phyloP scores from a whole-genome alignment of 2,329 filamentous ascomycete genomes.

The Xylaria digitata region DNA sequence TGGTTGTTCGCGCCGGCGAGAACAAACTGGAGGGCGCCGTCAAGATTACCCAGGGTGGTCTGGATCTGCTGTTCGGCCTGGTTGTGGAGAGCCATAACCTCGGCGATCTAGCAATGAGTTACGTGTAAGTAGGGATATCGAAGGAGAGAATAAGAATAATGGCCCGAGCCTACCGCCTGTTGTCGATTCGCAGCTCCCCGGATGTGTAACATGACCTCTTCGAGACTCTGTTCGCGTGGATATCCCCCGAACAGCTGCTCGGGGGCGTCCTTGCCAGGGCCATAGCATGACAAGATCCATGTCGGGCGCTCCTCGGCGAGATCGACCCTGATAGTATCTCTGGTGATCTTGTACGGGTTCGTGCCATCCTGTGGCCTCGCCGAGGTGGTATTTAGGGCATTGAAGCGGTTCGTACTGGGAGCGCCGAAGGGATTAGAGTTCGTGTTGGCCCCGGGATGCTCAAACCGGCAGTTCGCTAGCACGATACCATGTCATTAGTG shows the following conservation, averaged over 20 bases:
- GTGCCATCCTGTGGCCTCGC: conserved; percentile 36
- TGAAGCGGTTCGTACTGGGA: conserved; percentile 30
- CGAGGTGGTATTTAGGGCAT: conserved; percentile 39
- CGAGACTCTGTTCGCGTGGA: conserved; percentile 84
- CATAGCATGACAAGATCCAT: conserved; percentile 91
- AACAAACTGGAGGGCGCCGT: conserved; percentile 78
- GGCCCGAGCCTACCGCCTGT: conserved; percentile 58
- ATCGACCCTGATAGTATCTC: conserved; percentile 72
- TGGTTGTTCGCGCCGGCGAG: conserved; percentile 74
- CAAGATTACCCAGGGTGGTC: conserved; percentile 73
- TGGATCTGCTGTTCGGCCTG: conserved; percentile 78
- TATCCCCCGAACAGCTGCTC: conserved; percentile 85
- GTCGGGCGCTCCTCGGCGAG: conserved; percentile 76
- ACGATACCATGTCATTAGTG: conserved; percentile 36
- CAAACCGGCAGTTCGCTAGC: conserved; percentile 64
- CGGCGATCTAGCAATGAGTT: conserved; percentile 61
- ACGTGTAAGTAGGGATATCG: conserved; percentile 10
- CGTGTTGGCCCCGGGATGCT: conserved; percentile 60
- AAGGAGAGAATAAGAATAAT: background rate
- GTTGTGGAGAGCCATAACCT: conserved; percentile 70
- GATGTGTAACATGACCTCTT: conserved; percentile 86
- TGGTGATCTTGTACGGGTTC: conserved; percentile 63
- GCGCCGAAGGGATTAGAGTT: conserved; percentile 52
- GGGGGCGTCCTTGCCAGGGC: conserved; percentile 79
- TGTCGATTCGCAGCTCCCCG: conserved; percentile 53